Conservation (phyloP, 169 alveolate genomes). For the Eimeria acervulina region DNA sequence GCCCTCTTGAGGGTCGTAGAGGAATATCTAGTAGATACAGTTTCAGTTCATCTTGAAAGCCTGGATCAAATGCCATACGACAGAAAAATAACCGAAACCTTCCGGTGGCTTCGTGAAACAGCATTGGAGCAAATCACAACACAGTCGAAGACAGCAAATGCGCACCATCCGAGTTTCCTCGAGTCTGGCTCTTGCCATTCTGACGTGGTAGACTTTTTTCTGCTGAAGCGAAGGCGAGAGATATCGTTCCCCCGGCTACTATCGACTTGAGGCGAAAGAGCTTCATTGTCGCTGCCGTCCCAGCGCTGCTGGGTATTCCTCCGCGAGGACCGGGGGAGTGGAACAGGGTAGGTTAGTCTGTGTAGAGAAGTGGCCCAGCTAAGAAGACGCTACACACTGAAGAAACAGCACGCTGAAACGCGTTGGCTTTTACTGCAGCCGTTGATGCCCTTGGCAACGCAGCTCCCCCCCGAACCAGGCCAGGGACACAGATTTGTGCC, state of each 20-base stretch:
- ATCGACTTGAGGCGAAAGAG: neutral
- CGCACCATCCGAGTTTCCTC: slow-evolving; percentile 34
- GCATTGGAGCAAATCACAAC: neutral
- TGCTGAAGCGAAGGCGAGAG: slow-evolving; percentile 28
- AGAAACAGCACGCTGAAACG: neutral
- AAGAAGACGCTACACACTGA: neutral
- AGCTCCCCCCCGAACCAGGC: neutral
- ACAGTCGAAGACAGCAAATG: neutral
- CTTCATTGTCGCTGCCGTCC: slow-evolving; percentile 42
- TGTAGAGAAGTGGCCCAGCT: neutral
- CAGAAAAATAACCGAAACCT: neutral
- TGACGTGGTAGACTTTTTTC: neutral
- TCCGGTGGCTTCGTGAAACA: neutral
- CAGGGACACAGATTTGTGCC: neutral
- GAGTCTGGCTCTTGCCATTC: neutral
- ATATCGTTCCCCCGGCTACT: neutral
- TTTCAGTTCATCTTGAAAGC: slow-evolving; percentile 46
- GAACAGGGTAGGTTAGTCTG: neutral
- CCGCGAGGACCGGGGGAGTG: neutral
- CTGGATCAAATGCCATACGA: neutral
- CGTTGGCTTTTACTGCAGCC: neutral
- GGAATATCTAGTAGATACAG: neutral
- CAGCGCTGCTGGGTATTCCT: neutral
- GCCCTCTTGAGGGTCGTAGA: slow-evolving; percentile 33
- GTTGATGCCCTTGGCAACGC: neutral